Evolutionary conservation across 1,139 yeast genomes (phyloP), one percentile per base, ranked within the genome.

Genomic region (Taphrina pruni): DNA sequence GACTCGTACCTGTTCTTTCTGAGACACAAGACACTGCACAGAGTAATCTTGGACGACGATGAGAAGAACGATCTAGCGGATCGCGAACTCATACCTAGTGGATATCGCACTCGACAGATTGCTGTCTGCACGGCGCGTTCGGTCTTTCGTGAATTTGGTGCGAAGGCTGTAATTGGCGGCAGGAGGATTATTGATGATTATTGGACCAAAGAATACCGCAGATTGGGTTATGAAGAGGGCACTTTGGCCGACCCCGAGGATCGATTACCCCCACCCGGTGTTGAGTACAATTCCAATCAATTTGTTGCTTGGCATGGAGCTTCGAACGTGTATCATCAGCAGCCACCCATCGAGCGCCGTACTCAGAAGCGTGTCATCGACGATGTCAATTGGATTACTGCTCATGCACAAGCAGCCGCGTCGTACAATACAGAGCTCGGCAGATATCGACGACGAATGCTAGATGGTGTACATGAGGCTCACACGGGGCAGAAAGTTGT

Each of bases 1-100:
- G 99, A 94, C 77, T 91, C 97, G 0, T 93, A 94, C 75, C 82
- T 92, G 70, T 82, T 94, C 72, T 94, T 94, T 81, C 96, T 92
- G 76, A 90, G 93, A 66, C 97, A 94, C 79, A 81, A 84, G 69
- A 80, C 83, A 62, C 81, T 94, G 68, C 88, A 85, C 81, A 91
- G 93, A 77, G 86, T 89, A 72, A 87, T 89, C 20, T 83, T 94
- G 60, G 84, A 86, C 36, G 90, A 90, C 71, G 89, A 86, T 46
- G 96, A 92, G 76, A 93, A 94, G 77, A 86, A 85, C 80, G 94
- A 90, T 74, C 81, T 95, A 75, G 91, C 94, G 68, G 87, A 88
- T 60, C 84, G 96, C 48, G 92, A 89, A 38, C 83, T 91, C 60
- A 86, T 94, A 73, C 97, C 99, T 0, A 89, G 88, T 73, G 89